Percentiles rank a stretch among this genome's conserved stretches.
phyloP scores from a whole-genome alignment of 2,329 filamentous ascomycete species.

The Xenoacremonium recifei region DNA sequence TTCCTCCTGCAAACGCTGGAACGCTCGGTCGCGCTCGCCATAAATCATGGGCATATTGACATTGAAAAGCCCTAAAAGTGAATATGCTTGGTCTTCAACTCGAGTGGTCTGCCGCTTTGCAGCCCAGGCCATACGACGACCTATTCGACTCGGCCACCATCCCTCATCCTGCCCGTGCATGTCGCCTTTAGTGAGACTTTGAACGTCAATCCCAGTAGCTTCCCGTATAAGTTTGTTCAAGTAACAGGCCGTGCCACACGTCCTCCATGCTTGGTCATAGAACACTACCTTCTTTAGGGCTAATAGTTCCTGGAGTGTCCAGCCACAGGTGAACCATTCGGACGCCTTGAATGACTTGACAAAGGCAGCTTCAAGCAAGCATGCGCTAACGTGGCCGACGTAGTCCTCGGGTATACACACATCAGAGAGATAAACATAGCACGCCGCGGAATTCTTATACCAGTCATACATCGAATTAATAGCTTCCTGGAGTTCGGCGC shows the following conservation, averaged over 20 bases:
- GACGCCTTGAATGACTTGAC: not conserved
- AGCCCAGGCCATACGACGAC: not conserved
- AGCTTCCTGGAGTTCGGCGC: conserved; percentile 29
- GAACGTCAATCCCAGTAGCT: conserved; percentile 1
- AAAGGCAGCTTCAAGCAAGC: not conserved
- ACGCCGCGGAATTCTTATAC: conserved; percentile 26
- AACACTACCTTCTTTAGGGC: not conserved
- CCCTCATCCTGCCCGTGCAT: too few relatives aligned
- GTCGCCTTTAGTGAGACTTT: not conserved
- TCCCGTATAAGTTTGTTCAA: not conserved
- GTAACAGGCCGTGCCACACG: conserved; percentile 1
- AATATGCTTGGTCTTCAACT: too few relatives aligned
- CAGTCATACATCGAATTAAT: conserved; percentile 34
- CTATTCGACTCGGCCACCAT: too few relatives aligned
- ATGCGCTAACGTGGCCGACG: not conserved
- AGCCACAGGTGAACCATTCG: not conserved
- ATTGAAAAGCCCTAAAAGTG: not conserved
- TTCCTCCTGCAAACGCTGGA: not conserved
- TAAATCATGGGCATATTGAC: conserved; percentile 2
- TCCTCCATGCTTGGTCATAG: not conserved
- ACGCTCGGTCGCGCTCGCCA: not conserved
- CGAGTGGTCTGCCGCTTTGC: not conserved
- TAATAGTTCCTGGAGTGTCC: conserved; percentile 9
- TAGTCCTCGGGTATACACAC: conserved; percentile 4
- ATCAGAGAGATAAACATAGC: conserved; percentile 26